phyloP scores from a whole-genome alignment of 164 flowering plant genomes.

The Akebia trifoliata region DNA sequence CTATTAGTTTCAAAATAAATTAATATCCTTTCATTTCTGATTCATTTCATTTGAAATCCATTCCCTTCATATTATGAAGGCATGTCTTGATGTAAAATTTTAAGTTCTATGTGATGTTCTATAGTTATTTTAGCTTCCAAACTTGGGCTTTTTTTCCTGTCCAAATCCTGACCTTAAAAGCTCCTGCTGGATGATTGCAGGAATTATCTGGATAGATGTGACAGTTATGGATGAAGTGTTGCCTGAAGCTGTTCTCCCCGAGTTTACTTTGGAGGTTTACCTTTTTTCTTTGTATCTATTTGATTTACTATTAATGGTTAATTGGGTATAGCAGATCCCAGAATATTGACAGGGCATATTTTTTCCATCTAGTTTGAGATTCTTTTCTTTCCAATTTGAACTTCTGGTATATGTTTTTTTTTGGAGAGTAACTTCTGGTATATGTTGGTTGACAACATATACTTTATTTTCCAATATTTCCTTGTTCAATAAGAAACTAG shows the following conservation, averaged over 20 bases:
- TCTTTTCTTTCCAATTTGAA: not conserved
- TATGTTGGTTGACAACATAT: not conserved
- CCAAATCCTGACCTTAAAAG: not conserved
- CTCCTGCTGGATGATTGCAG: constrained; percentile 36
- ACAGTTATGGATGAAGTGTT: constrained; percentile 75
- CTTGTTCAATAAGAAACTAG: not conserved
- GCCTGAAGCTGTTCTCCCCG: constrained; percentile 68
- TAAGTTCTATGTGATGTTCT: not conserved
- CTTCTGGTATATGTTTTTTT: constrained; percentile 1
- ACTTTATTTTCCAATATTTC: not conserved
- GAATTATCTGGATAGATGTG: constrained; percentile 75
- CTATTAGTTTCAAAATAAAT: too few relatives aligned
- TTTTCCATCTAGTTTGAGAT: not conserved
- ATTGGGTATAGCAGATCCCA: not conserved
- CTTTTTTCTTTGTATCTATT: constrained; percentile 4
- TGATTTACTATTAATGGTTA: constrained; percentile 1
- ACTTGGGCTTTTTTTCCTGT: not conserved
- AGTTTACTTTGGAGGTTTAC: constrained; percentile 63
- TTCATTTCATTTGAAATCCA: too few relatives aligned
- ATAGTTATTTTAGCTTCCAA: too few relatives aligned
- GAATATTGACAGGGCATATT: not conserved
- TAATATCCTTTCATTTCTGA: too few relatives aligned
- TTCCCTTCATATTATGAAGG: too few relatives aligned
- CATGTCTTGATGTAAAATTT: not conserved
- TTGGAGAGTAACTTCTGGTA: not conserved